Base-by-base conservation (phyloP, 1,284 basidiomycete species). In the Ustilago lituana region DNA sequence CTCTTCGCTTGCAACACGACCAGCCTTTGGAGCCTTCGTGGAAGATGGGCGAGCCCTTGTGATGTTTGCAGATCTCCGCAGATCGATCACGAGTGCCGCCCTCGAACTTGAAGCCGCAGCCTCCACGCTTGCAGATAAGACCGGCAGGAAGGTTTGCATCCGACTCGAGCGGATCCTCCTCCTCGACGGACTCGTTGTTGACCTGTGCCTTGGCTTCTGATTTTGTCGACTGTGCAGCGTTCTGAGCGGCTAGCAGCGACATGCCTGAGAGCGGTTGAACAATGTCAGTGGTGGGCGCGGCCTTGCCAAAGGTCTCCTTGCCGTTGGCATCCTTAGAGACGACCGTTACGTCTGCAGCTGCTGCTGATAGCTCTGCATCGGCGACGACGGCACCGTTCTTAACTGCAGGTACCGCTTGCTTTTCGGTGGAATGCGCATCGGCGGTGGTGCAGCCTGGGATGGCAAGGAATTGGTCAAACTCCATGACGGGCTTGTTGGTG, bases 1-100 rank as follows among this genome's bases (percentile, higher is more conserved):
- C 79, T 15, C 78, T 69, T 29, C 72, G 69, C 49, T 78, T 78
- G 66, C 80, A 82, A 56, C 80, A 82, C 3, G 77, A 63, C 62
- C 76, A 81, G 43, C 79, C 79, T 46, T 80, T 82, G 24, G 69
- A 74, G n/a, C 80, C 80, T 45, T 82, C 80, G 63, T 82, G 80
- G 58, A 82, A 82, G 67, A 82, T 78, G 24, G 80, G 69, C 8
- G 60, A 54, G 33, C 79, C 78, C 33, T 55, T 65, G 66, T 82
- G 80, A 48, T 74, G 75, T 10, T 45, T 62, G 64, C 80, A 82
- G 36, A 36, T 24, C 48, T 82, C 80, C 2, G 23, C 33, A 4
- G 45, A 31, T 20, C 64, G 55, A 15, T 76, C 65, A 11, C 74
- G 47, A 9, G 46, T 36, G 6, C 57, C 60, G n/a, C 66, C 72